Conservation (phyloP, 148 eudicot genomes). For the Diospyros lotus region DNA sequence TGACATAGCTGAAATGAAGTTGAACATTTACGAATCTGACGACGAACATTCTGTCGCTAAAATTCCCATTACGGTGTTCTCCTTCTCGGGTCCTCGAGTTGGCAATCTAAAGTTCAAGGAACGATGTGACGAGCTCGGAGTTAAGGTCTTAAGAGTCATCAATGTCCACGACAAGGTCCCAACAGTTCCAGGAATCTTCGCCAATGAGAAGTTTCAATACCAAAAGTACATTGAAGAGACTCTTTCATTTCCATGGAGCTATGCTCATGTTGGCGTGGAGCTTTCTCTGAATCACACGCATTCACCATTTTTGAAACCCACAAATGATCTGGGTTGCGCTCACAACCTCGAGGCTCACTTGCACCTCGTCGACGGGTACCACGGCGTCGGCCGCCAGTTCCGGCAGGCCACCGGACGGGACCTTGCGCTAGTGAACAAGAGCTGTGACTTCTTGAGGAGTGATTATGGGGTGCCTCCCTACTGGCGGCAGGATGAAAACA, state of each 20-base stretch:
- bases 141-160: constrained; percentile 42
- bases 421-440: constrained; percentile 78
- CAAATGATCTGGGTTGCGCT: constrained; percentile 19
- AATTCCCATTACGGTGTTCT: constrained; percentile 61
- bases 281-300: constrained; percentile 38
- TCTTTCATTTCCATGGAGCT: constrained; percentile 43
- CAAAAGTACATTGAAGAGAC: constrained; percentile 34
- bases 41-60: constrained; percentile 7
- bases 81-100: constrained; percentile 78
- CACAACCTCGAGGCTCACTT: constrained; percentile 49
- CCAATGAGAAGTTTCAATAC: constrained; percentile 37
- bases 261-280: constrained; percentile 50
- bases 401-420: constrained; percentile 40
- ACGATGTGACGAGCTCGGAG: constrained; percentile 33
- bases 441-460: constrained; percentile 45
- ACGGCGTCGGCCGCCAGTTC: constrained; percentile 36
- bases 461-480: constrained; percentile 62
- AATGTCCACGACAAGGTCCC: constrained; percentile 52
- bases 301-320: constrained; percentile 34
- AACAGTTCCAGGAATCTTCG: constrained; percentile 41
- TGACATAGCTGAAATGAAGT: constrained; percentile 74
- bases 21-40: constrained; percentile 27
- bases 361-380: constrained; percentile 65
- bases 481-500: constrained; percentile 80
- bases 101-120: constrained; percentile 66